These are phyloP conservation scores for Phytopythium litorale DNA, from an alignment of 352 stramenopile species.

Conservation along the genomic window DNA sequence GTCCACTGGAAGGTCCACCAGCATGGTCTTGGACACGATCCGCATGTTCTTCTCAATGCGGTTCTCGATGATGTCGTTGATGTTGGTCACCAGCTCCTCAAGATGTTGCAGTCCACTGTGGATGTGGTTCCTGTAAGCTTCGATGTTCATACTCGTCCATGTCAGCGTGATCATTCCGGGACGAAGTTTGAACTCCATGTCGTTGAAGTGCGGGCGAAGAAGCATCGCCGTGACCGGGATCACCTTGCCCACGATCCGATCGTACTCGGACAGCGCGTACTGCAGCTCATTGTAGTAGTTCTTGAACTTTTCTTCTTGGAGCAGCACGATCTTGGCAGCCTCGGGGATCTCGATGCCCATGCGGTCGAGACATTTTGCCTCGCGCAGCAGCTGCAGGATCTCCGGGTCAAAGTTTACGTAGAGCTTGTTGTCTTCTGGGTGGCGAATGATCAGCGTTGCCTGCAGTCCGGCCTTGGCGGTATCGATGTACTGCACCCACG, in stretches of 20 bases:
- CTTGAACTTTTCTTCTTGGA: conserved; percentile 99
- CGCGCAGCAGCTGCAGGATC: conserved; percentile 96
- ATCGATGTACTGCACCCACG: conserved; percentile 98
- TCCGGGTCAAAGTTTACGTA: conserved; percentile 99
- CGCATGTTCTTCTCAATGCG: conserved; percentile 99
- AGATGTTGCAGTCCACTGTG: conserved; percentile 93
- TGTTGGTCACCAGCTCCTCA: conserved; percentile 97
- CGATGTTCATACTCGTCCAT: conserved; percentile 99
- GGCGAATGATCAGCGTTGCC: conserved; percentile 98
- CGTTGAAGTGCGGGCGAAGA: conserved; percentile 96
- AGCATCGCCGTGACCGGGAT: conserved; percentile 97
- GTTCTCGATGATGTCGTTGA: conserved; percentile 99
- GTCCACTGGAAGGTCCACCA: conserved; percentile 96
- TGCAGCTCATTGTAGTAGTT: conserved; percentile 98
- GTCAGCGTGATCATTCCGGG: conserved; percentile 99
- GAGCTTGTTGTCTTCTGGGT: conserved; percentile 97
- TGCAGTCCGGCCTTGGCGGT: conserved; percentile 97
- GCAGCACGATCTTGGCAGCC: conserved; percentile 96
- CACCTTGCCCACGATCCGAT: conserved; percentile 96
- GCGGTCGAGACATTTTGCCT: conserved; percentile 97
- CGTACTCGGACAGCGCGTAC: conserved; percentile 96
- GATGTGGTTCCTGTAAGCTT: conserved; percentile 95
- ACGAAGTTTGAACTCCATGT: conserved; percentile 99
- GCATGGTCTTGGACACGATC: conserved; percentile 96
- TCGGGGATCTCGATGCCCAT: conserved; percentile 99